These are phyloP conservation scores for Cutaneotrichosporon sp. DNA, from an alignment of 1,284 basidiomycete species.

Conservation along the genomic window DNA sequence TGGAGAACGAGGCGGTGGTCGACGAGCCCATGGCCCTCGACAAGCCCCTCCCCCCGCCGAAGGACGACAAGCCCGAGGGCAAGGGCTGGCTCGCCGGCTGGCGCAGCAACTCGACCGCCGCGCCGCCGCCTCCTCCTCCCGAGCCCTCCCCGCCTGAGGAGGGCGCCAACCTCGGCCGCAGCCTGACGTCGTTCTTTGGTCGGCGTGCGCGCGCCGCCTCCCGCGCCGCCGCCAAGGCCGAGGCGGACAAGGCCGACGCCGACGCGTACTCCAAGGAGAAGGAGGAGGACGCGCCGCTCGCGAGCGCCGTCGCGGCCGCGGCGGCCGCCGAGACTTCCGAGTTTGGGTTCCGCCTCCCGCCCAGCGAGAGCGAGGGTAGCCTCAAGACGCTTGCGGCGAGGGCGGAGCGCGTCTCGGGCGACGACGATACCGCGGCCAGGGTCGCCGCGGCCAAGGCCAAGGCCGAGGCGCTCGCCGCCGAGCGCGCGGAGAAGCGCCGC, in stretches of 20 bases:
- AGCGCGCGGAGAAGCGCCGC: conserved; percentile 3
- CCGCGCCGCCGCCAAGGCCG: neutral
- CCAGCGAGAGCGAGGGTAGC: conserved; percentile 1
- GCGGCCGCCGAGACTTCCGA: conserved; percentile 4
- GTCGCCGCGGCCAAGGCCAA: conserved; percentile 3
- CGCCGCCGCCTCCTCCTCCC: neutral
- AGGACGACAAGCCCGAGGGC: conserved; percentile 2
- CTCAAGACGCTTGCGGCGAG: neutral
- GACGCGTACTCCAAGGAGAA: neutral
- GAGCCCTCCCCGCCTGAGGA: conserved; percentile 8
- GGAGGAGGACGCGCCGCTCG: conserved; percentile 4
- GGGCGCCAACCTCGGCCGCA: conserved; percentile 18
- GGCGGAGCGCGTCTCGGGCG: neutral
- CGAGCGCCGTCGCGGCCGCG: neutral
- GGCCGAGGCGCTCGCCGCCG: neutral
- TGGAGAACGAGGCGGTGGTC: neutral
- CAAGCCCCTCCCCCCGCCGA: neutral
- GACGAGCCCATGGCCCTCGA: neutral
- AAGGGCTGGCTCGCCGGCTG: conserved; percentile 5
- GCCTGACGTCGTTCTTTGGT: conserved; percentile 24
- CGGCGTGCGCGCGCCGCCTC: conserved; percentile 11
- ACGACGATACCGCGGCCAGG: neutral
- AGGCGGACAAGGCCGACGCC: neutral
- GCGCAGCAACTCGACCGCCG: conserved; percentile 7
- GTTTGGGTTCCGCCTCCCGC: neutral